Evolutionary conservation across 2,329 filamentous ascomycete genomes (phyloP), one percentile per base, ranked within the genome.

Genomic region (Fulvia fulva): DNA sequence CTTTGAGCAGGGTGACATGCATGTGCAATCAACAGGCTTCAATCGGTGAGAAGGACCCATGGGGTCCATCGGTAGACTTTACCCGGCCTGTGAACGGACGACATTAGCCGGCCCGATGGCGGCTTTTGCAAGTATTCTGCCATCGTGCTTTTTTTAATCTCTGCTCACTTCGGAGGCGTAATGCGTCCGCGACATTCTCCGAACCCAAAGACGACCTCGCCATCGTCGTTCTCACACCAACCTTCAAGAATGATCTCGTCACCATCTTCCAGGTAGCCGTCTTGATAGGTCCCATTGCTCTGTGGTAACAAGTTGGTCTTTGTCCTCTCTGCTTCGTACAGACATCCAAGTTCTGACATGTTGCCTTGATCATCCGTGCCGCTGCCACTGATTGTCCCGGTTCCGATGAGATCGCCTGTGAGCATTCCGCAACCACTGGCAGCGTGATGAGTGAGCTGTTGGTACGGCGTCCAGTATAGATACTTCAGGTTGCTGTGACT

Each of bases 391-490:
- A 79, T 75, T 0, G 77, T 79, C 11, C 77, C 77, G n/a, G 72
- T 76, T 0, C 75, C 77, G 2, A 79, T 66, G 46, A 79, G 60
- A 66, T 79, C 76, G 9, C 76, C 77, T 0, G 74, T 74, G 23
- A 72, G 63, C 56, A 78, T 69, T 0, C 70, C 73, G 59, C 75
- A 77, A 2, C 75, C 75, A n/a, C 73, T 73, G 16, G 74, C 70
- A 0, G 75, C 72, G 52, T 78, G 75, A 58, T 78, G 77, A 1
- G 75, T 73, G 12, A 78, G 63, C 66, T 77, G 75, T 53, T 78
- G 76, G 50, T 74, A 70, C n/a, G 77, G 75, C 12, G 76, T 78
- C 76, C 76, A 79, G 53, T 77, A 77, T 66, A 78, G 41, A 65
- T 76, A 65, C 65, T 71, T 65, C 65, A 78, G 49, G 53, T 73